Evolutionary conservation across 768 basidiomycete species (phyloP).

Genomic region (Tylopilus balloui): DNA sequence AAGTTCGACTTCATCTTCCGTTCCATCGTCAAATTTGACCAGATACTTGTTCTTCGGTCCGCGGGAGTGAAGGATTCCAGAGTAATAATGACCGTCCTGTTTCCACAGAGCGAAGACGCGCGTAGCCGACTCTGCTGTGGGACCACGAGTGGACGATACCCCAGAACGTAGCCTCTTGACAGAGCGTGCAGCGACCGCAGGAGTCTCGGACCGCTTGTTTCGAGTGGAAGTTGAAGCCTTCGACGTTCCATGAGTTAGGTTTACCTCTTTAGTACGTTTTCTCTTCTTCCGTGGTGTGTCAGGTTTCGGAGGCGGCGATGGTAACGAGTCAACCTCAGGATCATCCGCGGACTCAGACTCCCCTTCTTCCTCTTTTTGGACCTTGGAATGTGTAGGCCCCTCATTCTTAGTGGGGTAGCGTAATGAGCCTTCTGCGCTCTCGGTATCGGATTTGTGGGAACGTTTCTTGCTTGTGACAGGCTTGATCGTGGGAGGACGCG

Average conservation of each 20-base stretch:
- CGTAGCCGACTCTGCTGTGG: constrained; percentile 34
- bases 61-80: constrained; percentile 48
- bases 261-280: constrained; percentile 35
- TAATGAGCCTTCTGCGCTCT: constrained; percentile 17
- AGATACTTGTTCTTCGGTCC: constrained; percentile 34
- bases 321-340: constrained; percentile 32
- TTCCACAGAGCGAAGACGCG: constrained; percentile 72
- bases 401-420: constrained; percentile 28
- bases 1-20: constrained; percentile 42
- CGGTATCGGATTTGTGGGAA: constrained; percentile 23
- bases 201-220: constrained; percentile 24
- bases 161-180: constrained; percentile 40
- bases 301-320: constrained; percentile 24
- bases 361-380: constrained; percentile 34
- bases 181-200: constrained; percentile 32
- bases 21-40: constrained; percentile 67
- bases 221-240: constrained; percentile 28
- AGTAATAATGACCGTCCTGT: constrained; percentile 54
- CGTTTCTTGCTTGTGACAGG: constrained; percentile 20
- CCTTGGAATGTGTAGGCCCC: constrained; percentile 12
- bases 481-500: constrained; percentile 5
- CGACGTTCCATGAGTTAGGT: constrained; percentile 20
- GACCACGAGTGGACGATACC: constrained; percentile 21
- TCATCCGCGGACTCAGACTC: constrained; percentile 40
- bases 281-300: constrained; percentile 42